Conservation (phyloP, 345 rosid species). For the Populus davidiana region DNA sequence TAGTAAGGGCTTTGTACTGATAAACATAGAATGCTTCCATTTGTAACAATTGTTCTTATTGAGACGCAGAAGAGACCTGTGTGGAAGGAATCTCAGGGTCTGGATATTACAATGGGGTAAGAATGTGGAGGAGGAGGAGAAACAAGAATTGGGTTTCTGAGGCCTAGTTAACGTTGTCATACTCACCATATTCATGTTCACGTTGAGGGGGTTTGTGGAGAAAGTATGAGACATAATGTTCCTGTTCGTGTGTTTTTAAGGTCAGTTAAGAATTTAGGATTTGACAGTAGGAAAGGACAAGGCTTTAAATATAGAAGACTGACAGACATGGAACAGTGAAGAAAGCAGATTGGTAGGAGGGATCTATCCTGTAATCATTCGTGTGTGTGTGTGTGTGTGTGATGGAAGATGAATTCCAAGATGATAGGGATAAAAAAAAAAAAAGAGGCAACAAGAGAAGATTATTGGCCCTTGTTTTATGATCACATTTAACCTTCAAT, state of each 20-base stretch:
- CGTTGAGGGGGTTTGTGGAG: background rate
- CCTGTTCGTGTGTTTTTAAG: background rate
- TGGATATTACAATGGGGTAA: background rate
- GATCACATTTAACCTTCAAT: conserved; percentile 1
- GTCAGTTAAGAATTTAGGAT: background rate
- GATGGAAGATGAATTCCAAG: conserved; percentile 8
- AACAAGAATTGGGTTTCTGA: conserved; percentile 5
- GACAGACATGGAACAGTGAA: background rate
- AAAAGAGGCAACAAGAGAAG: background rate
- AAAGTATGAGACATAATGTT: background rate
- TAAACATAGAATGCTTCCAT: conserved; percentile 44
- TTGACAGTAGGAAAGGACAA: background rate
- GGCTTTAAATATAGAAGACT: background rate
- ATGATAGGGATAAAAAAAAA: conserved; percentile 2
- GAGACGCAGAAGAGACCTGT: conserved; percentile 1
- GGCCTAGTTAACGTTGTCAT: conserved; percentile 3
- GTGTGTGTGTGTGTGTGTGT: background rate
- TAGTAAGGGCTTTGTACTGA: conserved; percentile 33
- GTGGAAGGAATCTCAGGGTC: conserved; percentile 5
- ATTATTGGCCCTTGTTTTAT: conserved; percentile 7
- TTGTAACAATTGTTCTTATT: background rate
- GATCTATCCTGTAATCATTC: too few relatives aligned
- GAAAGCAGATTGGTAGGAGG: too few relatives aligned
- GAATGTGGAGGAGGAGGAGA: conserved; percentile 8
- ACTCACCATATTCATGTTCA: background rate